Base-by-base conservation (phyloP, 1,139 yeast genomes). In the Debaryomycetaceae sp. region DNA sequence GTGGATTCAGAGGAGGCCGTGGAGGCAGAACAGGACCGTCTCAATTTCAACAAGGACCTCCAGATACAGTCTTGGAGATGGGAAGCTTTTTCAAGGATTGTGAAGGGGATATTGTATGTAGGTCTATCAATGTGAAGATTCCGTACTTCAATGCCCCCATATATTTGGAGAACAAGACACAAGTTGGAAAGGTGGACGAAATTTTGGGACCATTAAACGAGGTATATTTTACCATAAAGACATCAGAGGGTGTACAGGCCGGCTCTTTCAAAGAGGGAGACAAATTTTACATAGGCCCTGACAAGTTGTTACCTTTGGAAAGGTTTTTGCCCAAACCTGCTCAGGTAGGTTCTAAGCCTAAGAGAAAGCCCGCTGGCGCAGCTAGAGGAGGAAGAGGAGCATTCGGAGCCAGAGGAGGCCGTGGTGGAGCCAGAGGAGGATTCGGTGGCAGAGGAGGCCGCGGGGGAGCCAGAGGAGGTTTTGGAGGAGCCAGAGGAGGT, bases 141-240 rank as follows among this genome's bases (percentile, higher is more conserved):
- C 99, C 99, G 55, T 94, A 92, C 67, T 94, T 94, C 79, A 94
- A 94, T 70, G 99, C 99, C 22, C 98, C 98, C 61, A 91, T 94
- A 59, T 94, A 85, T 65, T 79, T 92, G 53, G 98, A 92, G 65
- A 92, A 92, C 76, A 85, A 84, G 75, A 86, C 96, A 24, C 94
- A 87, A 60, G 83, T 94, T 41, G 99, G 99, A 56, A 94, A 94
- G 68, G 96, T 94, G 43, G 99, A 94, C 63, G 99, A 94, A 73
- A 92, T 94, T 51, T 76, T 94, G 55, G 99, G 99, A 39, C 98
- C 98, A 40, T 72, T 94, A 62, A 92, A 92, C 63, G 98, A 94
- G 67, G 98, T 92, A 15, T 91, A 78, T 63, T 94, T 94, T 79
- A 94, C 98, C 37, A 82, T 94, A 54, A 92, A 94, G 71, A 92